Conservation (phyloP, 257 asterid genomes). For the Salvia rosmarinus region DNA sequence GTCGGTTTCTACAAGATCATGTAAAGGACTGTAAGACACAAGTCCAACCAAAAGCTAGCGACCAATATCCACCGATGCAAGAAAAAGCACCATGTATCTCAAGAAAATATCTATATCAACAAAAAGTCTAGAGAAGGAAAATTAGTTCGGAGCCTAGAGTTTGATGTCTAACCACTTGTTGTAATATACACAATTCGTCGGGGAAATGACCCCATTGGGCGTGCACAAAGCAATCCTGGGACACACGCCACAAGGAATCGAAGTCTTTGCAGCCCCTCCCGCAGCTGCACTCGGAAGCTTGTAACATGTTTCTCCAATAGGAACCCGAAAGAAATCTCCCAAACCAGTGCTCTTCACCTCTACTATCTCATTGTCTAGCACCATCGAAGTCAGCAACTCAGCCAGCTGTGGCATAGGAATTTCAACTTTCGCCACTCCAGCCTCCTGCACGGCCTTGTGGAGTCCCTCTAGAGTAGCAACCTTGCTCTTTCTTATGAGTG, state of each 20-base stretch:
- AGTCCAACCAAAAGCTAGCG: neutral
- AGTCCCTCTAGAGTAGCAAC: constrained; percentile 53
- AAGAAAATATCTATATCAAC: neutral
- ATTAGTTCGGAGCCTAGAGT: constrained; percentile 12
- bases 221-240: constrained; percentile 57
- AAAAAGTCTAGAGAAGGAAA: neutral
- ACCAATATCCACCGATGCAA: neutral
- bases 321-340: constrained; percentile 59
- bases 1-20: neutral
- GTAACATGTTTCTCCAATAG: constrained; percentile 59
- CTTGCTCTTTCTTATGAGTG: constrained; percentile 31
- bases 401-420: constrained; percentile 45
- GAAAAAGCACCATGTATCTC: neutral
- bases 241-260: constrained; percentile 76
- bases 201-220: constrained; percentile 72
- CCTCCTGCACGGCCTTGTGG: constrained; percentile 36
- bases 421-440: constrained; percentile 24
- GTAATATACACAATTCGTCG: constrained; percentile 60
- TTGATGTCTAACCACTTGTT: constrained; percentile 61
- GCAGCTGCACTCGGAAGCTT: constrained; percentile 39
- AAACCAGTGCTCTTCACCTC: constrained; percentile 84
- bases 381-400: constrained; percentile 56
- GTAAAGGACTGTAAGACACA: neutral
- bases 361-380: constrained; percentile 54
- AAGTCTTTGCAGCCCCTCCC: constrained; percentile 32